Evolutionary conservation across 2,329 filamentous ascomycete species (phyloP).

Genomic region (Colletotrichum sp.): DNA sequence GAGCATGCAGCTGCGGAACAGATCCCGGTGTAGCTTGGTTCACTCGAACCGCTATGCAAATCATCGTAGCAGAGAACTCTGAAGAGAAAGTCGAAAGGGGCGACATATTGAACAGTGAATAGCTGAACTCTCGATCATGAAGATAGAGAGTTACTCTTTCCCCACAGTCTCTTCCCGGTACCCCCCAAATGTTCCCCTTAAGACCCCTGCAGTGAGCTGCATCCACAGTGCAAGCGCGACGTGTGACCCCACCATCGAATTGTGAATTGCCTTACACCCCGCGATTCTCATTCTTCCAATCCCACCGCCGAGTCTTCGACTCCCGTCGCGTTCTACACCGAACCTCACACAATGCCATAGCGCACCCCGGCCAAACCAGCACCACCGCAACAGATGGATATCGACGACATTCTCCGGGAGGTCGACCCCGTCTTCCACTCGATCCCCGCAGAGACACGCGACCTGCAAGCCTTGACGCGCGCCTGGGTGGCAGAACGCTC

Average conservation of each 20-base stretch:
- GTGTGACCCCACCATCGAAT: constrained; percentile 13
- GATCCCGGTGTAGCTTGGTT: not conserved
- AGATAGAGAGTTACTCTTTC: not conserved
- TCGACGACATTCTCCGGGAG: constrained; percentile 79
- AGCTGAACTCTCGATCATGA: not conserved
- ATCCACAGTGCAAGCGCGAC: not conserved
- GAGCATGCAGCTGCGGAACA: not conserved
- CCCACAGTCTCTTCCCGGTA: too few relatives aligned
- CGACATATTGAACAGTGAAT: not conserved
- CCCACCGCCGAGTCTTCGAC: not conserved
- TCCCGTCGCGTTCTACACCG: not conserved
- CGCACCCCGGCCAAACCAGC: not conserved
- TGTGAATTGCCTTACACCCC: not conserved
- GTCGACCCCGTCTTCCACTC: constrained; percentile 66
- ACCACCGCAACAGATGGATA: constrained; percentile 65
- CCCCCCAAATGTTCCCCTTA: not conserved
- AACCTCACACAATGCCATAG: constrained; percentile 2
- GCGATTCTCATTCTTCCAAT: not conserved
- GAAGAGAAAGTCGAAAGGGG: not conserved
- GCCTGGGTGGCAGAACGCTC: constrained; percentile 93
- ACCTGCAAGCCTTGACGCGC: constrained; percentile 88
- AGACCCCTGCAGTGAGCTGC: not conserved
- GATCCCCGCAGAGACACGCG: constrained; percentile 66
- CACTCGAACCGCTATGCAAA: not conserved
- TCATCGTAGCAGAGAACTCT: not conserved